These are phyloP conservation scores for Acacia concinna DNA, from an alignment of 331 rosid species.

Conservation along the genomic window DNA sequence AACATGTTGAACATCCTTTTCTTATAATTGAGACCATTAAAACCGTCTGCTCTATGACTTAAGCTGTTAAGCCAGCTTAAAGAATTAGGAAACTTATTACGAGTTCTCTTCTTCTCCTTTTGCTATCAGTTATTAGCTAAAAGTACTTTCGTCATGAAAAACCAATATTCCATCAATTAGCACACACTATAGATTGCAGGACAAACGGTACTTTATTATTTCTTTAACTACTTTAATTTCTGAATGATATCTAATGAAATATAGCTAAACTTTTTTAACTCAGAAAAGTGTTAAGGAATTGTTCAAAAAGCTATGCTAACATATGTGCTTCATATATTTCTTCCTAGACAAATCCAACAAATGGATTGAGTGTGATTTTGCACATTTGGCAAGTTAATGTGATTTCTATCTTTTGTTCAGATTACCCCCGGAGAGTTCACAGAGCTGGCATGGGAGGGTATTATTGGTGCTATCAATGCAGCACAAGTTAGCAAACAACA, in stretches of 20 bases:
- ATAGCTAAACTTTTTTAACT: not conserved
- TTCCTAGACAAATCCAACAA: not conserved
- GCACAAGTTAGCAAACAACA: conserved; percentile 81
- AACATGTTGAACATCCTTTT: no score
- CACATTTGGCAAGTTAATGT: not conserved
- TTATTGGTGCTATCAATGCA: conserved; percentile 79
- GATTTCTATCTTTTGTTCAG: conserved; percentile 39
- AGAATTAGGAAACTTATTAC: not conserved
- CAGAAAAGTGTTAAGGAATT: not conserved
- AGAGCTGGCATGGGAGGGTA: conserved; percentile 97
- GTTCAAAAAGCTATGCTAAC: not conserved
- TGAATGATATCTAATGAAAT: not conserved
- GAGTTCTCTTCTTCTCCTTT: not conserved
- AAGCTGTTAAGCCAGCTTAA: no score
- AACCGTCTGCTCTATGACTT: no score
- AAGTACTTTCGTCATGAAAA: not conserved
- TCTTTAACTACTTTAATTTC: not conserved
- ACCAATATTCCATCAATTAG: not conserved
- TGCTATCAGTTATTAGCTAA: not conserved
- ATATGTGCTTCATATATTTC: not conserved
- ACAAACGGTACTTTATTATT: not conserved
- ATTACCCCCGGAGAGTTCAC: conserved; percentile 73
- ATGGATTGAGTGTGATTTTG: not conserved
- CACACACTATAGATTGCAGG: not conserved
- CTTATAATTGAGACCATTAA: no score